Conservation (phyloP, 1,284 basidiomycete genomes). For the Sporisorium iseilematis-ciliati region DNA sequence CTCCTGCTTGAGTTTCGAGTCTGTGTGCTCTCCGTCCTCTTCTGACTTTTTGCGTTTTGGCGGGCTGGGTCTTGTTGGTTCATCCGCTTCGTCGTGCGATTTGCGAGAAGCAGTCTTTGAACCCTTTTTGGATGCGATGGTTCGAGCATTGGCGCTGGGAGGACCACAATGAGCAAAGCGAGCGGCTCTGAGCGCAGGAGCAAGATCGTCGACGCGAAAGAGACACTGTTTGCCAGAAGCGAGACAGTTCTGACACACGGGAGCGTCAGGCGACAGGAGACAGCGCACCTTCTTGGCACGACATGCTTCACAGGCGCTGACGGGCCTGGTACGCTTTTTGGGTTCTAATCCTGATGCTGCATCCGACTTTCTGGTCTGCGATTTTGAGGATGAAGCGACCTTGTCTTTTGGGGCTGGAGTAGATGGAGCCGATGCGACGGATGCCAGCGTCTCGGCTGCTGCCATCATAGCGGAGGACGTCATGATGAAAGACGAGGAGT, state of each 20-base stretch:
- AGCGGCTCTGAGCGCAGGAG: constrained; percentile 56
- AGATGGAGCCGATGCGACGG: constrained; percentile 49
- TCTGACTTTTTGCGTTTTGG: constrained; percentile 39
- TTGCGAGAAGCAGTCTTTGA: constrained; percentile 31
- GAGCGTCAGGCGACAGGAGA: constrained; percentile 54
- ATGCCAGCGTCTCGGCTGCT: constrained; percentile 52
- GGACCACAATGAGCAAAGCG: constrained; percentile 60
- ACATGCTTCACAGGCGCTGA: constrained; percentile 63
- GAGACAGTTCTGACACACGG: constrained; percentile 61
- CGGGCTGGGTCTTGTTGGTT: constrained; percentile 17
- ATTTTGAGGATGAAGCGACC: constrained; percentile 7
- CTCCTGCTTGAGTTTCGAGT: constrained; percentile 8
- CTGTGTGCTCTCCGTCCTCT: constrained; percentile 8
- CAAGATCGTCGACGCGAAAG: constrained; percentile 63
- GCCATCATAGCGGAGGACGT: constrained; percentile 52
- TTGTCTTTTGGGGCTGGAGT: constrained; percentile 23
- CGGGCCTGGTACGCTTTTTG: constrained; percentile 62
- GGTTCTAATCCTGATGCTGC: constrained; percentile 35
- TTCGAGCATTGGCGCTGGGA: constrained; percentile 46
- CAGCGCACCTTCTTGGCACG: constrained; percentile 64
- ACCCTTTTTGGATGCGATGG: constrained; percentile 47
- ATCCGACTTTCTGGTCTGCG: constrained; percentile 16
- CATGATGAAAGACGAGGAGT: constrained; percentile 19
- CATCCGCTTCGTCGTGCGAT: constrained; percentile 20
- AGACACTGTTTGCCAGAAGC: constrained; percentile 60